Evolutionary conservation across 106 monocot species (phyloP), one percentile per base, ranked within the genome.

Genomic region (Iris macrosiphon): DNA sequence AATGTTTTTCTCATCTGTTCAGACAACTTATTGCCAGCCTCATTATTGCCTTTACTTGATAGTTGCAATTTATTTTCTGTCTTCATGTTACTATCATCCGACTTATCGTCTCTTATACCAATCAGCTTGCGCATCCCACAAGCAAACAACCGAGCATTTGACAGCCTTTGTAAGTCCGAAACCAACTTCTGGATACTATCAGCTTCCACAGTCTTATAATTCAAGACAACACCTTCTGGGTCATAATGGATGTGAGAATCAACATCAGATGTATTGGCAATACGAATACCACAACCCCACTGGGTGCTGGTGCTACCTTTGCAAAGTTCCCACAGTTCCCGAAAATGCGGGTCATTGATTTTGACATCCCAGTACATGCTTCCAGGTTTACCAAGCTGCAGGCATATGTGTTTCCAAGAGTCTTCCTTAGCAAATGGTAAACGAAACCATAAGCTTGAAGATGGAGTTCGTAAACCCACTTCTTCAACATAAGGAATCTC

Each of bases 401-500:
- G 71, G 49, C 98, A 87, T 70, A 98, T 87, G 45, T 71, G 77
- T 23, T 80, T 72, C 98, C 98, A 98, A 37, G 77, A 72, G 60
- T 81, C 67, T 66, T 83, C 91, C 58, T 60, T 72, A 4, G 77
- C 80, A 81, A 91, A 86, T 53, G 98, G 83, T 33, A 98, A 73
- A 16, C 77, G 65, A 44, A 98, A 80, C 98, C 98, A 91, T 50
- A 98, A 71, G 48, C 59, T 98, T 49, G 80, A 87, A 29, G 87
- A 91, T 63, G 87, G 72, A 52, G 60, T 22, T 15, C 72, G 59
- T 17, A 77, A 45, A 60, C 98, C 82, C 7, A 80, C 74, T 78
- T 98, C 98, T 79, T 98, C 98, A 52, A 87, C 91, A 81, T 83
- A 98, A 21, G 86, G 87, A 68, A 98, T 98, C 45, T 77, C 80